Evolutionary conservation across 1,139 yeast genomes (phyloP).

Genomic region (Kurtzmaniella quercitrusa): DNA sequence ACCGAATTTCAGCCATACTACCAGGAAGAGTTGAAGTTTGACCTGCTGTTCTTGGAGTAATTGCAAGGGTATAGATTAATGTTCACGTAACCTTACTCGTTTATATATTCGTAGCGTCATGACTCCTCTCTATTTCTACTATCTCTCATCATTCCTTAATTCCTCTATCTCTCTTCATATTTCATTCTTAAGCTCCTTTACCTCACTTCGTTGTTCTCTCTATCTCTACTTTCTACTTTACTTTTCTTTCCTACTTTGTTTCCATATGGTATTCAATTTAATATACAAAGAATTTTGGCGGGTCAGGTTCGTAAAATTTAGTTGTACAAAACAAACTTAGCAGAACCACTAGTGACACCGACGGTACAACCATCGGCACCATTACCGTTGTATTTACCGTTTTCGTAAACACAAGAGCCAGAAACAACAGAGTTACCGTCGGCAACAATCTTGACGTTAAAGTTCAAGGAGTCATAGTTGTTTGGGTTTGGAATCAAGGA

Average conservation of each 20-base stretch:
- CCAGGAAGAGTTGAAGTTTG: constrained; percentile 26
- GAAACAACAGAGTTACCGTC: constrained; percentile 55
- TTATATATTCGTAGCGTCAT: no score
- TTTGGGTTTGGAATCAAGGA: constrained; percentile 95
- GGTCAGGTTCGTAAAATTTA: constrained; percentile 1
- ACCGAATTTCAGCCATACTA: constrained; percentile 65
- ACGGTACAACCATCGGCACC: constrained; percentile 89
- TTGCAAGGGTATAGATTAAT: no score
- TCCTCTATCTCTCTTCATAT: no score
- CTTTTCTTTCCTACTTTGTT: not conserved
- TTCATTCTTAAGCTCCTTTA: no score
- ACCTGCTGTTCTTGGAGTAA: not conserved
- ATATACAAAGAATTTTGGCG: not conserved
- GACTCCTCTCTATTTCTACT: no score
- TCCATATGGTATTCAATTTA: not conserved
- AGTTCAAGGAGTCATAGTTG: constrained; percentile 73
- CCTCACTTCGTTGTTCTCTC: no score
- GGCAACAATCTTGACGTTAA: constrained; percentile 81
- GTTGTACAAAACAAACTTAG: constrained; percentile 57
- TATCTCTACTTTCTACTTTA: no score
- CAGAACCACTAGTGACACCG: constrained; percentile 78
- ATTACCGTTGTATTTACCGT: constrained; percentile 70
- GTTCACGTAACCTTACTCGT: no score
- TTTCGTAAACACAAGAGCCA: constrained; percentile 77
- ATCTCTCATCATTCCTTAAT: no score